phyloP scores from a whole-genome alignment of 257 asterid species.

The Nicotiana obtusifolia region DNA sequence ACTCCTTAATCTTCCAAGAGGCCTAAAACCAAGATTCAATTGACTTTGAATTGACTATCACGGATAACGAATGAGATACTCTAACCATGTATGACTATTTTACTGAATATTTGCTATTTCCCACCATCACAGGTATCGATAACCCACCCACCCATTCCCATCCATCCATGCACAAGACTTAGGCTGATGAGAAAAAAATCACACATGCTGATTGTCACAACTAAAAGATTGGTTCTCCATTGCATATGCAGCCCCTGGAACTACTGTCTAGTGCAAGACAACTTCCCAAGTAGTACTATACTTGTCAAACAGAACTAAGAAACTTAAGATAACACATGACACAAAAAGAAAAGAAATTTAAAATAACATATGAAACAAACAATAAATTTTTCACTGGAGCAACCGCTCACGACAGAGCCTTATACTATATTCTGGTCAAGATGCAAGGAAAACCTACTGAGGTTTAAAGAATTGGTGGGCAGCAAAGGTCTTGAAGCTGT shows the following conservation, averaged over 20 bases:
- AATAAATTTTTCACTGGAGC: not conserved
- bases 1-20: no score
- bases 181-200: not conserved
- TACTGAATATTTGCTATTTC: no score
- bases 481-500: constrained; percentile 29
- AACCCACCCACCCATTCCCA: no score
- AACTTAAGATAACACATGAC: no score
- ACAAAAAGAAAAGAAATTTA: not conserved
- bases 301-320: no score
- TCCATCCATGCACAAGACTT: no score
- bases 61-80: no score
- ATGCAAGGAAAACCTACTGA: not conserved
- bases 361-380: not conserved
- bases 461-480: constrained; percentile 39
- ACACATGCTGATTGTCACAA: not conserved
- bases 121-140: no score
- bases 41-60: no score
- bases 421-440: not conserved
- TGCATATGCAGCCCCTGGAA: not conserved
- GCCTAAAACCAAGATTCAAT: no score
- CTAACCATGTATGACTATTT: no score
- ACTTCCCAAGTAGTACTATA: no score
- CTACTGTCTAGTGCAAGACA: not conserved
- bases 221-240: not conserved
- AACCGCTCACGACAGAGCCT: not conserved